phyloP scores from a whole-genome alignment of 306 rosid genomes.

The Trifolium fragiferum region DNA sequence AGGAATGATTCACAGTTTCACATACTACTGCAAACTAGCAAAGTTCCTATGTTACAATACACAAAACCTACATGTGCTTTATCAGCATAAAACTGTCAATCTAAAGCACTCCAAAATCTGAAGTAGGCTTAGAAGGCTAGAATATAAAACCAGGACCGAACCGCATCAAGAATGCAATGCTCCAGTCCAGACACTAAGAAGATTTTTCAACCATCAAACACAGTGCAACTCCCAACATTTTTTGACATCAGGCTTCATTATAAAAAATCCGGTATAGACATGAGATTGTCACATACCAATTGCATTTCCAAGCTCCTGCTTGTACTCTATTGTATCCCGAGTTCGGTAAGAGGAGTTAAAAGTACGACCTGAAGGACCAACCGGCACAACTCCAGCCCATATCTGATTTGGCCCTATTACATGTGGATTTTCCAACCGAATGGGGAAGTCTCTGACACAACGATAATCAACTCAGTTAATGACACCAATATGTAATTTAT shows the following conservation, averaged over 20 bases:
- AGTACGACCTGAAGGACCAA: conserved; percentile 83
- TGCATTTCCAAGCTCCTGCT: conserved; percentile 93
- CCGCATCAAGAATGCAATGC: conserved; percentile 35
- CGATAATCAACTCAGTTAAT: conserved; percentile 37
- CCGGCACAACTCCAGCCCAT: conserved; percentile 96
- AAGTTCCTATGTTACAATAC: conserved; percentile 26
- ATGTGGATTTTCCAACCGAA: conserved; percentile 93
- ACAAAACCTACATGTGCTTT: conserved; percentile 2
- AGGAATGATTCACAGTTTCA: conserved; percentile 8
- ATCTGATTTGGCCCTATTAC: conserved; percentile 88
- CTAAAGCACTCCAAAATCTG: conserved; percentile 41
- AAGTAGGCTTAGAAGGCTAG: conserved; percentile 27
- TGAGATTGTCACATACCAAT: conserved; percentile 63
- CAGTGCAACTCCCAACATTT: conserved; percentile 24
- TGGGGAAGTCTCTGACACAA: conserved; percentile 78
- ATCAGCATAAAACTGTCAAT: conserved; percentile 26
- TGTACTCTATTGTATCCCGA: conserved; percentile 82
- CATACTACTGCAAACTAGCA: conserved; percentile 35
- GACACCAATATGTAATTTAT: conserved; percentile 38
- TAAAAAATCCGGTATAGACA: conserved; percentile 24
- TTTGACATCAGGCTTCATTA: conserved; percentile 28
- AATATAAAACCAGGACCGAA: conserved; percentile 30
- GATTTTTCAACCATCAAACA: conserved; percentile 32
- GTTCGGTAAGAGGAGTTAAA: conserved; percentile 88
- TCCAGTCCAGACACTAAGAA: conserved; percentile 23